Base-by-base conservation (phyloP, 495 filamentous ascomycete species). In the Penicillium simplicissimum region DNA sequence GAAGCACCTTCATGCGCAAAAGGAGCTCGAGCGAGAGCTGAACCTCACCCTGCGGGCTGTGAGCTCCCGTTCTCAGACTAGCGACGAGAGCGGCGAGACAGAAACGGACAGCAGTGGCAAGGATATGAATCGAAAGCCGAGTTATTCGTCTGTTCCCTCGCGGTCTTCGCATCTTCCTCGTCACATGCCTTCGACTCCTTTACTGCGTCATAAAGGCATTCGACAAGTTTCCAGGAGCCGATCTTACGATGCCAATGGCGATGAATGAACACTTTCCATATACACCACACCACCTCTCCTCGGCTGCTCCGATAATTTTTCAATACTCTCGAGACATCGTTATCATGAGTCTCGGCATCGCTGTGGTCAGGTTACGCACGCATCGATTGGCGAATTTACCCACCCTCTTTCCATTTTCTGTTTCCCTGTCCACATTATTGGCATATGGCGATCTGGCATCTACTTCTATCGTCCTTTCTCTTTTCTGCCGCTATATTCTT, bases 1-100 rank as follows among this genome's bases (percentile, higher is more conserved):
- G 2, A 85, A 93, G 40, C 82, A 82, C 33, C 76, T 85, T 13
- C 88, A 92, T 54, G 73, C 85, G 3, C 74, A 90, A 19, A 84
- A 86, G 40, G 90, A 96, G 67, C 79, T 96, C 7, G 90, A 95
- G 60, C 83, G 87, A 38, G 94, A 96, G 71, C 76, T 98, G 49
- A 82, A 85, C 2, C 81, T 92, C 25, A 96, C 93, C 0, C 82
- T 87, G 1, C 81, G 88, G 8, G 88, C 87, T 7, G 72, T 97
- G 7, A 84, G 84, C 23, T 85, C 89, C 36, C 76, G 74, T 21
- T 57, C 63, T 8, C 69, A 68, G 15, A 71, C 56, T 10, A 67
- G 64, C 37, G 69, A 70, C 15, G 71, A 73, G 14, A 72, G 58
- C 17, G 55, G 56, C 1, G 79, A 79, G 49, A 76, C 74, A 0